These are phyloP conservation scores for Phytophthora kernoviae DNA, from an alignment of 352 stramenopile genomes.

Conservation along the genomic window DNA sequence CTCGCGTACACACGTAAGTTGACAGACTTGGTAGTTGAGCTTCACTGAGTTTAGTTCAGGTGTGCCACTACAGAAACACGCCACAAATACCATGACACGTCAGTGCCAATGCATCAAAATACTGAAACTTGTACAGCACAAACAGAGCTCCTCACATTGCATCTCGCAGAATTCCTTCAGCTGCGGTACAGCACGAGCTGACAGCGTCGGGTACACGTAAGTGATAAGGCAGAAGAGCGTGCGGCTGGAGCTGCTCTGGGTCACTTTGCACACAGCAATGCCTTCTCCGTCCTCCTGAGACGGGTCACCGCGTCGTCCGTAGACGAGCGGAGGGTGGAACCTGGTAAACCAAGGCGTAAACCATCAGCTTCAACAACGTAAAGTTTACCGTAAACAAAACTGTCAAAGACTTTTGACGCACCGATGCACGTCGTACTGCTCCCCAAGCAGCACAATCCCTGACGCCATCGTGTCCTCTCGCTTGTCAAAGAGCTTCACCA, in stretches of 20 bases:
- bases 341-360: slow-evolving; percentile 22
- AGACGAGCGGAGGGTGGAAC: slow-evolving; percentile 80
- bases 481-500: slow-evolving; percentile 78
- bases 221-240: slow-evolving; percentile 79
- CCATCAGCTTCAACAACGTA: slow-evolving; percentile 8
- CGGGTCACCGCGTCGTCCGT: slow-evolving; percentile 72
- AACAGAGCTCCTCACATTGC: slow-evolving; percentile 28
- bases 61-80: slow-evolving; percentile 19
- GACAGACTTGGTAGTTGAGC: not conserved
- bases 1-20: too few species aligned
- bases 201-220: slow-evolving; percentile 83
- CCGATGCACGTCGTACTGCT: slow-evolving; percentile 87
- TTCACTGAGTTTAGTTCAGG: slow-evolving; percentile 13
- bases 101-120: not conserved
- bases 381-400: not conserved
- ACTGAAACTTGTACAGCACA: too few species aligned
- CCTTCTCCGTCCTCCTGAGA: slow-evolving; percentile 70
- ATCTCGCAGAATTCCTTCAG: slow-evolving; percentile 82
- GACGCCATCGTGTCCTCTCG: slow-evolving; percentile 76
- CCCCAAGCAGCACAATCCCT: slow-evolving; percentile 69
- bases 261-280: slow-evolving; percentile 69
- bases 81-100: not conserved
- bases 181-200: slow-evolving; percentile 72
- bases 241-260: slow-evolving; percentile 42
- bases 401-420: slow-evolving; percentile 33